Base-by-base conservation (phyloP, 225 moss, liverwort and hornwort species). In the Ulota crispa region DNA sequence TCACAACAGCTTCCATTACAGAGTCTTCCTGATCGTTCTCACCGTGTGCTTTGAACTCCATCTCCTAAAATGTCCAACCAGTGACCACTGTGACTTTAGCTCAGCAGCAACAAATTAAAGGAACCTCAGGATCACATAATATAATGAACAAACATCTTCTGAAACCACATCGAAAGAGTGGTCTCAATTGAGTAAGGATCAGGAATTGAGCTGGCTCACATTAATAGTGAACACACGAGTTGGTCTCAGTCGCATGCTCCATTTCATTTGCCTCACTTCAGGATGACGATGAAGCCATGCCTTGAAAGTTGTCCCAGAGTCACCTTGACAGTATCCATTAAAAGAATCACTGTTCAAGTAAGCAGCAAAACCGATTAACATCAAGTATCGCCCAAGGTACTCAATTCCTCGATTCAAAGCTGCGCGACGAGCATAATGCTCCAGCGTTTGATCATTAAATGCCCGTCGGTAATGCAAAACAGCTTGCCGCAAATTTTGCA, bases 401-500 rank as follows among this genome's bases (percentile, higher is more conserved):
- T 99, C 99, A 52, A 99, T 92, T 68, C 99, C 99, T 81, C 99
- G 96, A 88, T 95, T 93, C 82, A 99, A 77, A 53, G 99, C 96
- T 80, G 96, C 96, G 62, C 96, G 91, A 66, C 99, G 90, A 14
- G 95, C 96, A 87, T 99, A 94, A 80, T 92, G 96, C 85, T 99
- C 99, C 83, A 96, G 87, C 73, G 95, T 99, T 78, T 99, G 99
- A 82, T 99, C 94, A 78, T 99, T 99, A 69, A 99, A 99, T 76
- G 87, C 94, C 50, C 92, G 90, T 84, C 99, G 92, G 75, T 99
- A 99, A 63, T 92, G 93, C 59, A 99, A 88, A 84, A 99, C 93
- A 89, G 99, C 99, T 89, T 99, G 94, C 82, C 99, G 93, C 79
- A 99, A 81, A 86, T 99, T 99, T 88, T 99, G 99, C 99, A 99